A percentile compares a stretch with the other conserved stretches of the same genome.
phyloP scores from a whole-genome alignment of 768 basidiomycete species.

The Rhodotorula diobovata region DNA sequence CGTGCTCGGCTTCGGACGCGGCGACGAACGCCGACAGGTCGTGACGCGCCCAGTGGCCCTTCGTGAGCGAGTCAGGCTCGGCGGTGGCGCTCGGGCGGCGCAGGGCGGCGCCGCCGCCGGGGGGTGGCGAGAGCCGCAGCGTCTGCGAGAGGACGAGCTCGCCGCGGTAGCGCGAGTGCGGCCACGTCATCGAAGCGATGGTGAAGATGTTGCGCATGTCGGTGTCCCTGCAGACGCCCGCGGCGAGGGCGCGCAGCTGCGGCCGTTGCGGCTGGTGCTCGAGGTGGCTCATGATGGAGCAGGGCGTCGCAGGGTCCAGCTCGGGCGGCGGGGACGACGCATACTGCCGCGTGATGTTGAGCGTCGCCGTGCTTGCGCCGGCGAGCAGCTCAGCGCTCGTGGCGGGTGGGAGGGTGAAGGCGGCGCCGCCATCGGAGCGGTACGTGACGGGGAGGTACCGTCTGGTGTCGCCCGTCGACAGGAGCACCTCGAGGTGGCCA shows the following conservation, averaged over 20 bases:
- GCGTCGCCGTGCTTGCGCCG: background rate
- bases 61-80: too few species aligned
- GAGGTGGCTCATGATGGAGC: conserved; percentile 5
- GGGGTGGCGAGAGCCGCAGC: background rate
- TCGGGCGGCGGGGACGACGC: background rate
- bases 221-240: background rate
- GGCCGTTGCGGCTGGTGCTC: background rate
- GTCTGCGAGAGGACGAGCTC: background rate
- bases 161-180: background rate
- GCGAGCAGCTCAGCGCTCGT: background rate
- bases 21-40: background rate
- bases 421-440: background rate
- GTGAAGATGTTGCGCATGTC: background rate
- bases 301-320: background rate
- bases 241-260: background rate
- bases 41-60: background rate
- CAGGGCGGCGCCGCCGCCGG: background rate
- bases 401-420: background rate
- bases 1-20: background rate
- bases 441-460: background rate
- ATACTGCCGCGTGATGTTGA: background rate
- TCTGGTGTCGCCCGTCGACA: background rate
- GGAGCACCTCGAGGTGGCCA: background rate
- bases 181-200: background rate
- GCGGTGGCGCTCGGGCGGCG: too few species aligned